Conservation (phyloP, 768 basidiomycete genomes). For the Filobasidium floriforme region DNA sequence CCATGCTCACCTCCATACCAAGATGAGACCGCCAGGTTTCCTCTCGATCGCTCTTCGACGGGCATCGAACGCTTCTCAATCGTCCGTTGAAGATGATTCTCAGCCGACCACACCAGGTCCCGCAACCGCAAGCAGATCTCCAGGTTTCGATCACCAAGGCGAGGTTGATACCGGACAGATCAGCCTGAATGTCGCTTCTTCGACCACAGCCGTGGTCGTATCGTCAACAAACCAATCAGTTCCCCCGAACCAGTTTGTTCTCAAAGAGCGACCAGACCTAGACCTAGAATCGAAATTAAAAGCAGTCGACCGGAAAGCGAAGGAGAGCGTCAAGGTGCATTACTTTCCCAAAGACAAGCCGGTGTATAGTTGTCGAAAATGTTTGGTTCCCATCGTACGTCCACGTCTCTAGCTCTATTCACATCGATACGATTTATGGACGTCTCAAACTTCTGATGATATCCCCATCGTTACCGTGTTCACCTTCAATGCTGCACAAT, state of each 20-base stretch:
- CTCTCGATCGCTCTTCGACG: not conserved
- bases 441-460: too few species aligned
- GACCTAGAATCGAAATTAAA: not conserved
- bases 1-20: not conserved
- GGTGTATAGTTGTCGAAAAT: constrained; percentile 12
- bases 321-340: not conserved
- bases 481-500: too few species aligned
- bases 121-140: too few species aligned
- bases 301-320: not conserved
- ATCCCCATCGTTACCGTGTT: too few species aligned
- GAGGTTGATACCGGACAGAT: too few species aligned
- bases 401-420: not conserved
- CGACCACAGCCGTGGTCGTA: not conserved
- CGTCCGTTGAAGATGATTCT: not conserved
- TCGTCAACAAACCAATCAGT: not conserved
- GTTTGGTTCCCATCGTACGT: constrained; percentile 20
- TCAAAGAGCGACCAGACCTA: not conserved
- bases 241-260: not conserved
- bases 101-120: too few species aligned
- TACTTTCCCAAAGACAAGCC: constrained; percentile 5
- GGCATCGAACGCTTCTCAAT: not conserved
- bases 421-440: too few species aligned
- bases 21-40: not conserved
- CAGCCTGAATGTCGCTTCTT: not conserved
- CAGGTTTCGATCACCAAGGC: too few species aligned